These are phyloP conservation scores for Xerocomus nothofagi DNA, from an alignment of 1,284 basidiomycete genomes.

Conservation along the genomic window DNA sequence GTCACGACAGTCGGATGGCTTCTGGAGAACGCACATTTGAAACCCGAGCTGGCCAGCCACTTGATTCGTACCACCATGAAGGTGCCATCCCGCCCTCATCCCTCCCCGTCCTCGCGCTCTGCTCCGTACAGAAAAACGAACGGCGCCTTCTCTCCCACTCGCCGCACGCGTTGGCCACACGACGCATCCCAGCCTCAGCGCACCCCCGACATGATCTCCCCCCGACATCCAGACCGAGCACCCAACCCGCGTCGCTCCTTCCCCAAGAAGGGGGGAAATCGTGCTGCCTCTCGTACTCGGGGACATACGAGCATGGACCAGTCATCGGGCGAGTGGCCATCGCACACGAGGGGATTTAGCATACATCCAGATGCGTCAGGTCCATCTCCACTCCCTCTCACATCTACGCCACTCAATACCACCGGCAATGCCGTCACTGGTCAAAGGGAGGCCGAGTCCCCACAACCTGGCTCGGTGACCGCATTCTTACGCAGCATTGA, in stretches of 20 bases:
- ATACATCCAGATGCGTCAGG: slow-evolving; percentile 14
- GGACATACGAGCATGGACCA: slow-evolving; percentile 2
- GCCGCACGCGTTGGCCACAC: slow-evolving; percentile 11
- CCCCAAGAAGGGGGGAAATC: slow-evolving; percentile 10
- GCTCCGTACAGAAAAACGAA: slow-evolving; percentile 25
- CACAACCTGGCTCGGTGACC: slow-evolving; percentile 17
- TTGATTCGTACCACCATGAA: slow-evolving; percentile 25
- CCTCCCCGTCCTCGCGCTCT: slow-evolving; percentile 10
- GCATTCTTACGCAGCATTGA: slow-evolving; percentile 29
- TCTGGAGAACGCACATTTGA: slow-evolving; percentile 5
- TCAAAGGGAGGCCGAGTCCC: slow-evolving; percentile 11
- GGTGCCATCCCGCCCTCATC: slow-evolving; percentile 24
- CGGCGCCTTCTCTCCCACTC: slow-evolving; percentile 6
- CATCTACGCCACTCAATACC: slow-evolving; percentile 2
- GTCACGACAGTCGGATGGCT: slow-evolving; percentile 14
- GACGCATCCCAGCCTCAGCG: slow-evolving; percentile 13
- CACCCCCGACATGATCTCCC: not conserved
- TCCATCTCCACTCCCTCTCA: slow-evolving; percentile 17
- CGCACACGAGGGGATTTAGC: slow-evolving; percentile 3
- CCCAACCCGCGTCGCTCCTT: not conserved
- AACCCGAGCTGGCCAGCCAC: slow-evolving; percentile 1
- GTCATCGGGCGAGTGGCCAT: slow-evolving; percentile 4
- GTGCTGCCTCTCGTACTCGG: slow-evolving; percentile 1
- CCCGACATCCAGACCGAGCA: slow-evolving; percentile 8
- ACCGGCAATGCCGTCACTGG: not conserved